Base-by-base conservation (phyloP, 441 rosid species). In the Croton laevigatus region DNA sequence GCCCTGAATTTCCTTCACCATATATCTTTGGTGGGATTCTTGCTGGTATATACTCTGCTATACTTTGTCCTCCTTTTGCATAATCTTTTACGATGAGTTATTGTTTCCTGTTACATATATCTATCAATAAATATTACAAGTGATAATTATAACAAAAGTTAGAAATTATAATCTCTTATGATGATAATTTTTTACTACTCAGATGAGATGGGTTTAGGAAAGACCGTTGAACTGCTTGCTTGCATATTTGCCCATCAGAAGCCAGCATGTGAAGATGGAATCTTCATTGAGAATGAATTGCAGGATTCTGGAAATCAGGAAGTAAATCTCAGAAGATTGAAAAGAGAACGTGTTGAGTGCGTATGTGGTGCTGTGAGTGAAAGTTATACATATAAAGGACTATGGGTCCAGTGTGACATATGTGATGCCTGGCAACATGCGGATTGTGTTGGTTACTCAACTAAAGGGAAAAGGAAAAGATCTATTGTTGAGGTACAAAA, bases 341-440 rank as follows among this genome's bases (percentile, higher is more conserved):
- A 88, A 83, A 87, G 80, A 78, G 99, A 95, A 72, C 96, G 98
- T 70, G 84, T 95, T 71, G 99, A 95, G 85, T 95, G 99, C 83
- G 80, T 82, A 64, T 95, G 99, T 75, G 99, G 99, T 75, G 98
- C 97, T 70, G 99, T 95, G 65, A 95, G 84, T 75, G 98, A 95
- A 83, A 89, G 93, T 75, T 84, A 81, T 32, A 83, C 80, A 72
- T 89, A 91, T 74, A 81, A 69, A 74, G 99, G 98, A 76, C 71
- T 94, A 36, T 94, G 98, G 98, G 98, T 94, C 61, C 97, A 92
- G 76, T 95, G 99, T 58, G 99, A 95, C 79, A 77, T 82, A 5
- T 95, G 99, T 82, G 97, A 92, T 87, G 99, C 99, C 80, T 95
- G 99, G 99, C 99, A 95, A 75, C 99, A 95, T 86, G 91, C 99